Evolutionary conservation across 805 yeast genomes (phyloP).

Genomic region (Wickerhamiella australiensis): DNA sequence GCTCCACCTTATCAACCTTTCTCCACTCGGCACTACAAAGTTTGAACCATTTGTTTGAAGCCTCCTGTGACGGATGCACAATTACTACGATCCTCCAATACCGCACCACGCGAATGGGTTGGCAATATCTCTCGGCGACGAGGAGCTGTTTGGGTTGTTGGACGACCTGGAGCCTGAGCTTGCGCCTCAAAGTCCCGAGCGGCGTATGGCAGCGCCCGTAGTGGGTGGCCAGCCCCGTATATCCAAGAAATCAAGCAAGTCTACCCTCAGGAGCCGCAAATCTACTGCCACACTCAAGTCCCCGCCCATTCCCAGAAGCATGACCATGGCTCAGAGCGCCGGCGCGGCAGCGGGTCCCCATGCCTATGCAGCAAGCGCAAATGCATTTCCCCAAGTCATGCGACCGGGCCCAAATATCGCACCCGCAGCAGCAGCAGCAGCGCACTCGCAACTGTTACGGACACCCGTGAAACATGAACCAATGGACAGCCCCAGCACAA

Average conservation of each 20-base stretch:
- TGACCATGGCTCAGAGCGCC: conserved; percentile 10
- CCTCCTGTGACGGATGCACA: conserved; percentile 5
- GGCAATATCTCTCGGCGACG: conserved; percentile 9
- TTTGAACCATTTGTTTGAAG: too few species aligned
- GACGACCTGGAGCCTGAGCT: conserved; percentile 7
- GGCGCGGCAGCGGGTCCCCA: conserved; percentile 8
- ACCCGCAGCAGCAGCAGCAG: conserved; percentile 14
- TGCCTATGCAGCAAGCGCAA: conserved; percentile 2
- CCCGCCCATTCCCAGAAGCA: background rate
- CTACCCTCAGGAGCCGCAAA: conserved; percentile 9
- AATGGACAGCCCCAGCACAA: conserved; percentile 18
- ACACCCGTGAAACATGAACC: conserved; percentile 5
- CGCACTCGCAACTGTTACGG: background rate
- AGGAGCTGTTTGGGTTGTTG: conserved; percentile 7
- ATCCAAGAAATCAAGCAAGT: conserved; percentile 8
- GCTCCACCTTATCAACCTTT: conserved; percentile 2
- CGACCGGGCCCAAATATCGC: conserved; percentile 6
- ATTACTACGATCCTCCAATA: conserved; percentile 11
- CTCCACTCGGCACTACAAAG: background rate
- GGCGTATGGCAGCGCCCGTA: background rate
- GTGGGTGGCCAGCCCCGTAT: conserved; percentile 8
- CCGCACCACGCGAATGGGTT: conserved; percentile 1
- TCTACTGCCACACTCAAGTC: conserved; percentile 7
- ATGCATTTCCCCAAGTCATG: background rate
- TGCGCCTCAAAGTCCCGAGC: background rate